Percentiles rank a stretch among this genome's conserved stretches.
phyloP scores from a whole-genome alignment of 345 rosid genomes.

The Mallotus nudiflorus region DNA sequence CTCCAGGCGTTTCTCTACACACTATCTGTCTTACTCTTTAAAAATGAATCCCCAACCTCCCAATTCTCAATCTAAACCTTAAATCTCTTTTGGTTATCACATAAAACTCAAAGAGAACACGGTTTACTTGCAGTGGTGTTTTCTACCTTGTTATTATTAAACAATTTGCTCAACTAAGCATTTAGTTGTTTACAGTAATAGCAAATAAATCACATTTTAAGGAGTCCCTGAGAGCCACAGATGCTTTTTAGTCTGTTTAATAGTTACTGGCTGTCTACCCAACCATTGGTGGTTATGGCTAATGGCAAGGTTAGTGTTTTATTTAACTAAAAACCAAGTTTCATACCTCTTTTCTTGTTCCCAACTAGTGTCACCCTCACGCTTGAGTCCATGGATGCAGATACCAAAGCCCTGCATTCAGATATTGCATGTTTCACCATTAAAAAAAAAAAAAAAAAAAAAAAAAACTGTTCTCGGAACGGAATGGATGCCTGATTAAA shows the following conservation, averaged over 20 bases:
- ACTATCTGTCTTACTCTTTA: not conserved
- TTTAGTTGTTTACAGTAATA: not conserved
- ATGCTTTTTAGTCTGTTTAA: not conserved
- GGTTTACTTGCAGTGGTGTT: no score
- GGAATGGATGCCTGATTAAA: not conserved
- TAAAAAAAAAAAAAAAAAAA: no score
- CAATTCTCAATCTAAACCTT: not conserved
- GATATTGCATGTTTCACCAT: constrained; percentile 15
- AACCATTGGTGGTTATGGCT: not conserved
- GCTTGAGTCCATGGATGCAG: constrained; percentile 90
- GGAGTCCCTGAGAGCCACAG: not conserved
- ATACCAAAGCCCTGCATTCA: constrained; percentile 66
- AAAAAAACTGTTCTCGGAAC: constrained; percentile 3
- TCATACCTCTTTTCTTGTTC: constrained; percentile 48
- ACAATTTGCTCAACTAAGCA: not conserved
- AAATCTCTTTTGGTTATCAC: no score
- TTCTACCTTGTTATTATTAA: no score
- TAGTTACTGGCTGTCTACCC: no score
- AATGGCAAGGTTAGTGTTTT: not conserved
- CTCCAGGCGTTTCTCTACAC: not conserved
- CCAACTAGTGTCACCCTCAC: constrained; percentile 68
- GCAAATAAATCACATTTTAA: not conserved
- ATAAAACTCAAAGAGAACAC: not conserved
- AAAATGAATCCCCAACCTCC: not conserved
- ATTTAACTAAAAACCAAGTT: not conserved